phyloP scores from a whole-genome alignment of 1,139 yeast genomes.

The Taphrina populina region DNA sequence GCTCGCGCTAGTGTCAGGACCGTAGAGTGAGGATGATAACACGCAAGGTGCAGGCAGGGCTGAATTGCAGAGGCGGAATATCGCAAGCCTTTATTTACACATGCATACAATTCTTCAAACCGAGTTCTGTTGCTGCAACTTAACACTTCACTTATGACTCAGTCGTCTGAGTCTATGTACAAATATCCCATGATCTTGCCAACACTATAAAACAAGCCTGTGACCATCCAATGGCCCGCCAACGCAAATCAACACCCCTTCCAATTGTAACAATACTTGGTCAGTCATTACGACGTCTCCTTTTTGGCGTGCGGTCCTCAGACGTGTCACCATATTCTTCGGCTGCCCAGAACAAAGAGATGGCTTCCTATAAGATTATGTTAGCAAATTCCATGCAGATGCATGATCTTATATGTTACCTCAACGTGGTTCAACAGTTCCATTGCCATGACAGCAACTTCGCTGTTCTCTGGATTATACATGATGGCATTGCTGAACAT shows the following conservation, averaged over 20 bases:
- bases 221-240: too few relatives aligned
- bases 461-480: constrained; percentile 94
- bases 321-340: constrained; percentile 8
- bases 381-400: neutral
- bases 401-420: neutral
- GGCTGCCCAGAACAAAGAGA: constrained; percentile 18
- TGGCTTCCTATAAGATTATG: constrained; percentile 6
- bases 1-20: too few relatives aligned
- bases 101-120: too few relatives aligned
- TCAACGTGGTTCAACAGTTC: constrained; percentile 19
- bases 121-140: too few relatives aligned
- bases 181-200: too few relatives aligned
- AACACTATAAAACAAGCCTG: too few relatives aligned
- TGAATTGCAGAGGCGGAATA: too few relatives aligned
- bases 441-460: constrained; percentile 94
- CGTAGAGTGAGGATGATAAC: too few relatives aligned
- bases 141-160: too few relatives aligned
- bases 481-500: constrained; percentile 85
- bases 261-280: neutral
- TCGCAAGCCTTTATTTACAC: too few relatives aligned
- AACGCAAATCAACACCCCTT: neutral
- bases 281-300: constrained; percentile 11
- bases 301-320: constrained; percentile 25
- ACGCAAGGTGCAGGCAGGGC: too few relatives aligned
- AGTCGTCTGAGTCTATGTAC: too few relatives aligned